A percentile compares a stretch with the other conserved stretches of the same genome.
Conservation (phyloP, 129 eudicot species). For the Artemisia tridentata region DNA sequence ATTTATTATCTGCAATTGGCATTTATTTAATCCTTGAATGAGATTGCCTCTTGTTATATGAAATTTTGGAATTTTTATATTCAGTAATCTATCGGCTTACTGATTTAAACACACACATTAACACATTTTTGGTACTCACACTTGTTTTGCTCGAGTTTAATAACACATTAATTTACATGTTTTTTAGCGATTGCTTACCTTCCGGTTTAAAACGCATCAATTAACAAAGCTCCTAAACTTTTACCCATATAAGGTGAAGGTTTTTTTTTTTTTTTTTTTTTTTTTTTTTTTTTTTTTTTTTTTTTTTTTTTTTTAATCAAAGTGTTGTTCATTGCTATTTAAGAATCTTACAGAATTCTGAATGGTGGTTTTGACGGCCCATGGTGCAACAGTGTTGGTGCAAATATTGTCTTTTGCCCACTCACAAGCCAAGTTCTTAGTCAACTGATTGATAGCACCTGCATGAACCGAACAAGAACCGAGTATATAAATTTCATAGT, state of each 20-base stretch:
- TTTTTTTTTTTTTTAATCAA: background rate
- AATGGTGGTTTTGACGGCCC: constrained; percentile 51
- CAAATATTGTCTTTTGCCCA: constrained; percentile 68
- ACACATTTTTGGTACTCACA: too few relatives aligned
- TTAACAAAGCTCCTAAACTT: background rate
- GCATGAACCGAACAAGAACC: constrained; percentile 8
- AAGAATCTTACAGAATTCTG: constrained; percentile 21
- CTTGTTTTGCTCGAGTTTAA: too few relatives aligned
- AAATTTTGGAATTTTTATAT: too few relatives aligned
- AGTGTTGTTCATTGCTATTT: background rate
- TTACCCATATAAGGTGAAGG: background rate
- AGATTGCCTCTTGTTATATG: too few relatives aligned
- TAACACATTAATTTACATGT: too few relatives aligned
- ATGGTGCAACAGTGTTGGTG: constrained; percentile 54
- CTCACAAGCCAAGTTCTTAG: constrained; percentile 61
- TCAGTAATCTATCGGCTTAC: too few relatives aligned
- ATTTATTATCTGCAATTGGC: too few relatives aligned
- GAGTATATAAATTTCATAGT: background rate
- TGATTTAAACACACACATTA: too few relatives aligned
- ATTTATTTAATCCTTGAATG: too few relatives aligned
- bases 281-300: too few relatives aligned
- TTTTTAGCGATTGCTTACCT: too few relatives aligned
- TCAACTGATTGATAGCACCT: constrained; percentile 61
- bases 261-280: too few relatives aligned
- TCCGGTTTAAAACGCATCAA: background rate